Base-by-base conservation (phyloP, 495 filamentous ascomycete genomes). In the Polyplosphaeria fusca region DNA sequence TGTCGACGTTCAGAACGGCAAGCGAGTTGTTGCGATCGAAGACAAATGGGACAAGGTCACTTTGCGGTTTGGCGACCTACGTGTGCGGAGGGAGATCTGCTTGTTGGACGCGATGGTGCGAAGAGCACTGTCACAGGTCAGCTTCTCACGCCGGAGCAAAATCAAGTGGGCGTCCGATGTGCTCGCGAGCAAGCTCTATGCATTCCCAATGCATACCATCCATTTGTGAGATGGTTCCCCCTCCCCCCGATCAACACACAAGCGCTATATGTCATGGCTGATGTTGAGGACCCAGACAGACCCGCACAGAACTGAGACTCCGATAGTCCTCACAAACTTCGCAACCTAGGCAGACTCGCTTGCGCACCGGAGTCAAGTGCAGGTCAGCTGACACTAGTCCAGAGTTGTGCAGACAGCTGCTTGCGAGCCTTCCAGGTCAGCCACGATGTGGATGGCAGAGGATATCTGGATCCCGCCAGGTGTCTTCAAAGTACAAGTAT, bases 401-500 rank as follows among this genome's bases (percentile, higher is more conserved):
- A 48, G 45, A 48, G n/a, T 9, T 51, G n/a, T n/a, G 47, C 47
- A 22, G 19, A 11, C 3, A 38, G 39, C n/a, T 51, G 39, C 30
- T 26, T 51, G 48, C 35, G 48, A 52, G 30, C 30, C 28, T 5
- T 39, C 26, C 9, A 23, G 26, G 32, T 40, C 48, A 19, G 48
- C 48, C 19, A 37, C 28, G 18, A 12, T 7, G 37, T 52, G 48
- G 48, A 3, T 40, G 11, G 16, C 32, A 3, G 48, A 41, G 11
- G 20, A 52, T 26, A 52, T 22, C 12, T 40, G 32, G 22, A 18
- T 52, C 7, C 38, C 47, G 22, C 35, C 48, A 2, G 48, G 19
- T 16, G 32, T 41, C 20, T 52, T 41, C 48, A 24, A 39, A 22
- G 32, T 52, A 14, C 26, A 23, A 9, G 26, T 37, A 39, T 24